A percentile compares a stretch with the other conserved stretches of the same genome.
phyloP scores from a whole-genome alignment of 2,329 filamentous ascomycete species.

The Endoconidiophora laricicola region DNA sequence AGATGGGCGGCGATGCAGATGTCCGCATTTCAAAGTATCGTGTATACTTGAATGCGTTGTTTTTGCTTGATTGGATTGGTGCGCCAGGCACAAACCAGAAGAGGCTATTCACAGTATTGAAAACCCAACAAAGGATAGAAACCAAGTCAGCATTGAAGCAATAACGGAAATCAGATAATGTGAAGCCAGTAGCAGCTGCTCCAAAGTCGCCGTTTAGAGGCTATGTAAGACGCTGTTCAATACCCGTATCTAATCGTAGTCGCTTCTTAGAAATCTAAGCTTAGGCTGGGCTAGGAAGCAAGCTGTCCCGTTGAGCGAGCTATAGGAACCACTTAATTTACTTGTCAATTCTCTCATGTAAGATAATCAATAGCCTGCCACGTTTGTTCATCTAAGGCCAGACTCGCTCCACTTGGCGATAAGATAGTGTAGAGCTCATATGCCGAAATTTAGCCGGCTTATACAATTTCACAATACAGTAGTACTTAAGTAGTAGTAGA shows the following conservation, averaged over 20 bases:
- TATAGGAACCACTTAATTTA: conserved; percentile 1
- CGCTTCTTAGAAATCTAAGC: not conserved
- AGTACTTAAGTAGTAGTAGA: not conserved
- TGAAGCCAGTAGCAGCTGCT: too few relatives aligned
- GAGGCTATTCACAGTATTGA: not conserved
- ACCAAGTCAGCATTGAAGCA: not conserved
- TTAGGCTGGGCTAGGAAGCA: not conserved
- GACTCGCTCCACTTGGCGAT: too few relatives aligned
- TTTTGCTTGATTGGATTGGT: conserved; percentile 1
- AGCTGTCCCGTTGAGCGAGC: conserved; percentile 12
- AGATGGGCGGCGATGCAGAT: conserved; percentile 5
- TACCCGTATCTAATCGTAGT: not conserved
- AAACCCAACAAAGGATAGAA: not conserved
- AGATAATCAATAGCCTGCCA: too few relatives aligned
- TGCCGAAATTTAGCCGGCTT: too few relatives aligned
- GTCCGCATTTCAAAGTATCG: conserved; percentile 6
- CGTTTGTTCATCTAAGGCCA: too few relatives aligned
- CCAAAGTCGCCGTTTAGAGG: too few relatives aligned
- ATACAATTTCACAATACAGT: not conserved
- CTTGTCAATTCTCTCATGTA: too few relatives aligned
- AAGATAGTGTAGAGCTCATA: too few relatives aligned
- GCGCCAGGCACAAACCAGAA: not conserved
- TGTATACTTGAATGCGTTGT: not conserved
- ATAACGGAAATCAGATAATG: not conserved
- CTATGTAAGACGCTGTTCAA: not conserved